These are phyloP conservation scores for Hypoxylon sp. DNA, from an alignment of 2,329 filamentous ascomycete genomes.

Conservation along the genomic window DNA sequence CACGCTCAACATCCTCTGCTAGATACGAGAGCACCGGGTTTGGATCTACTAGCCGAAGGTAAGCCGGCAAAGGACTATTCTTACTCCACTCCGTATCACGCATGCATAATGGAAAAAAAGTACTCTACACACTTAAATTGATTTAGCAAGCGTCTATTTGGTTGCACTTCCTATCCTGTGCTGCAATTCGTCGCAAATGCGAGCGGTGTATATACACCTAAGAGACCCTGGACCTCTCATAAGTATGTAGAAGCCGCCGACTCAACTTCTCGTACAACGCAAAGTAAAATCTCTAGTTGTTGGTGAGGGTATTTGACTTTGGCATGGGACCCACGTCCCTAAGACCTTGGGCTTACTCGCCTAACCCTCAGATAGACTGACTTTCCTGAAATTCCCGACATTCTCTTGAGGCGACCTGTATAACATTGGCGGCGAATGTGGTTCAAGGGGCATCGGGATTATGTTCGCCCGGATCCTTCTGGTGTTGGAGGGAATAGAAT, in stretches of 20 bases:
- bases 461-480: not conserved
- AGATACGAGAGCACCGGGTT: constrained; percentile 80
- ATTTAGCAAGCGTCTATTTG: constrained; percentile 29
- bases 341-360: not conserved
- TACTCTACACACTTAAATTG: constrained; percentile 9
- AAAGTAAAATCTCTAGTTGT: constrained; percentile 1
- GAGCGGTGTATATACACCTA: constrained; percentile 34
- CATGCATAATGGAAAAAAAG: not conserved
- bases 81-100: not conserved
- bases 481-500: not conserved
- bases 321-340: not conserved
- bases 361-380: not conserved
- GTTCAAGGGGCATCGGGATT: not conserved
- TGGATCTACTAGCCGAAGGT: constrained; percentile 76
- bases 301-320: not conserved
- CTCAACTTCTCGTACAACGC: constrained; percentile 8
- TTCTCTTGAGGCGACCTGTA: not conserved
- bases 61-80: constrained; percentile 19
- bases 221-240: constrained; percentile 4
- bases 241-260: constrained; percentile 23
- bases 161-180: constrained; percentile 36
- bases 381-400: not conserved
- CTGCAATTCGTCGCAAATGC: constrained; percentile 22
- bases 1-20: constrained; percentile 61
- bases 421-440: not conserved